Percentiles rank a stretch among this genome's conserved stretches.
phyloP scores from a whole-genome alignment of 2,329 filamentous ascomycete species.

The Teratosphaeria viscida region DNA sequence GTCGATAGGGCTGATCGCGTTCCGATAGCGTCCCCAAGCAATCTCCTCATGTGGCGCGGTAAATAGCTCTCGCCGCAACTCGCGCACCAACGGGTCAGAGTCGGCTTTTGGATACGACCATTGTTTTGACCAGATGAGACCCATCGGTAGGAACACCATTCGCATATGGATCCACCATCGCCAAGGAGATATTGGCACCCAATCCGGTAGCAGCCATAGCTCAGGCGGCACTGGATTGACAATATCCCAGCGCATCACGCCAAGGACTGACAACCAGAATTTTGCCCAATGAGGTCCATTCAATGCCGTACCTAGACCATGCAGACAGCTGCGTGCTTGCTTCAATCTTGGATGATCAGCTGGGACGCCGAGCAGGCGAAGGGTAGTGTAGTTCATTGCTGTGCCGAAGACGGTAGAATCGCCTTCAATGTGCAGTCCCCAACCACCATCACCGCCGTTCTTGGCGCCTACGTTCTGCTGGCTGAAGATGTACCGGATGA shows the following conservation, averaged over 20 bases:
- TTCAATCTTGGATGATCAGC: constrained; percentile 77
- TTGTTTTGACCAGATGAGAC: constrained; percentile 73
- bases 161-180: constrained; percentile 73
- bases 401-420: constrained; percentile 89
- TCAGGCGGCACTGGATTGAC: constrained; percentile 93
- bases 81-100: constrained; percentile 56
- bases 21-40: constrained; percentile 66
- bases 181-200: constrained; percentile 25
- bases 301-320: constrained; percentile 74
- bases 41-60: constrained; percentile 68
- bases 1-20: constrained; percentile 67
- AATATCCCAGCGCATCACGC: constrained; percentile 77
- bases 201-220: constrained; percentile 54
- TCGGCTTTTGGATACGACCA: constrained; percentile 59
- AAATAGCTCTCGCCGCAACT: constrained; percentile 72
- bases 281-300: constrained; percentile 93
- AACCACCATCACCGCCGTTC: constrained; percentile 74
- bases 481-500: constrained; percentile 83
- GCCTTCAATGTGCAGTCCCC: constrained; percentile 91
- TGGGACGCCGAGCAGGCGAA: constrained; percentile 73
- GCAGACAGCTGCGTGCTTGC: constrained; percentile 70
- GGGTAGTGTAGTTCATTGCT: constrained; percentile 69
- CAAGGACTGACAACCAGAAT: constrained; percentile 81
- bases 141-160: constrained; percentile 91
- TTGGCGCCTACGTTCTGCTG: constrained; percentile 50